Evolutionary conservation across 345 rosid genomes (phyloP), one percentile per base, ranked within the genome.

Genomic region (Citrus cavaleriei): DNA sequence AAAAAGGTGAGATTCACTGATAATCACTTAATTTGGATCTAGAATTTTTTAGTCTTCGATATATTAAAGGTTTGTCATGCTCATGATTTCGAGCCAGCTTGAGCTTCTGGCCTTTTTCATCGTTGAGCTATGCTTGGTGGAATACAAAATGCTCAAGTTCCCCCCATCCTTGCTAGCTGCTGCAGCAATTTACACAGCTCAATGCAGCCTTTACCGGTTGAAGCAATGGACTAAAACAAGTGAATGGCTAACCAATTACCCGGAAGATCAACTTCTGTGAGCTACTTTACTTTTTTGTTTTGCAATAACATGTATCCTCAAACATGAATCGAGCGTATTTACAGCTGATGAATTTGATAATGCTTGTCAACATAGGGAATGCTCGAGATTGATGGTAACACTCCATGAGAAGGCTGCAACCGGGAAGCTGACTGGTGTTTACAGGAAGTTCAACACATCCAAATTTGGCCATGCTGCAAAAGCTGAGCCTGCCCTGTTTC

Each of bases 361-460:
- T 64, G 32, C 34, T 22, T 25, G 9, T 63, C 10, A 14, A 65
- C 4, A 34, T 7, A 94, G 99, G 83, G 98, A 93, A 77, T 96
- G 99, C 82, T 87, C 98, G 46, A 89, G 85, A 78, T 79, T 90
- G 86, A 96, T 96, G 92, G 97, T 90, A 62, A 80, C 72, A 35
- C 88, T 86, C 69, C 98, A 96, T 86, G 86, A 87, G 86, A 89
- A 89, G 82, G 90, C 99, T 60, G 95, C 89, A 76, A 82, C 84
- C 18, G 97, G 97, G 80, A 93, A 91, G 86, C 85, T 94, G 54
- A 91, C 95, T 0, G 98, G 98, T 60, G 98, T 89, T 25, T 87
- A 91, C 78, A 77, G 97, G 73, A 96, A 94, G 80, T 96, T 93
- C 73, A 87, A 87, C 74, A 93, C 98, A 65, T 89, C 90, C 7